Evolutionary conservation across 345 rosid genomes (phyloP).

Genomic region (Aurinia saxatilis): DNA sequence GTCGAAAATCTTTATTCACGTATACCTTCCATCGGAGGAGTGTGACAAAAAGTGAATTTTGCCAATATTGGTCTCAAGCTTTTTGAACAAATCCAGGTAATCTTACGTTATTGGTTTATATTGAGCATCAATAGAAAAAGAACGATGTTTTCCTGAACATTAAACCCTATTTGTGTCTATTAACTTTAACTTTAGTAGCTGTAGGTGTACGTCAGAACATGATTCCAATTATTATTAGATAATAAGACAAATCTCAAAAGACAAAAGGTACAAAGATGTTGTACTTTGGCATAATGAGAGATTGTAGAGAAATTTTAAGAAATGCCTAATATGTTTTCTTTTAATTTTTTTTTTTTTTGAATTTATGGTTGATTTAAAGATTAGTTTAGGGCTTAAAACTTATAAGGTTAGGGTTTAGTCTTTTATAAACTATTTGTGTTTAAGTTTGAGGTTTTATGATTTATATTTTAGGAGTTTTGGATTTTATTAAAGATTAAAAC

Average conservation of each 20-base stretch:
- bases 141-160: constrained; percentile 12
- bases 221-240: constrained; percentile 19
- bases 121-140: constrained; percentile 21
- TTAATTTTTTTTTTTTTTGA: too few relatives aligned
- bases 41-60: constrained; percentile 13
- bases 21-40: background rate
- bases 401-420: too few relatives aligned
- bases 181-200: constrained; percentile 5
- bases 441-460: too few relatives aligned
- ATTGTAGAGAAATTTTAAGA: too few relatives aligned
- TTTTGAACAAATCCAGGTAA: too few relatives aligned
- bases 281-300: constrained; percentile 21
- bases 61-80: constrained; percentile 23
- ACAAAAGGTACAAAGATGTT: constrained; percentile 14
- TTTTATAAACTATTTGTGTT: too few relatives aligned
- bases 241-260: constrained; percentile 18
- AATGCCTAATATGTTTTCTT: too few relatives aligned
- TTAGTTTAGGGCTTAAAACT: too few relatives aligned
- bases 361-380: too few relatives aligned
- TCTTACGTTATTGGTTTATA: constrained; percentile 20
- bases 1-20: background rate
- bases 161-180: background rate
- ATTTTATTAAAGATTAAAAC: too few relatives aligned
- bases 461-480: too few relatives aligned
- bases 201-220: constrained; percentile 28